Evolutionary conservation across 495 filamentous ascomycete species (phyloP), one percentile per base, ranked within the genome.

Genomic region (Tuber umbilicatum): DNA sequence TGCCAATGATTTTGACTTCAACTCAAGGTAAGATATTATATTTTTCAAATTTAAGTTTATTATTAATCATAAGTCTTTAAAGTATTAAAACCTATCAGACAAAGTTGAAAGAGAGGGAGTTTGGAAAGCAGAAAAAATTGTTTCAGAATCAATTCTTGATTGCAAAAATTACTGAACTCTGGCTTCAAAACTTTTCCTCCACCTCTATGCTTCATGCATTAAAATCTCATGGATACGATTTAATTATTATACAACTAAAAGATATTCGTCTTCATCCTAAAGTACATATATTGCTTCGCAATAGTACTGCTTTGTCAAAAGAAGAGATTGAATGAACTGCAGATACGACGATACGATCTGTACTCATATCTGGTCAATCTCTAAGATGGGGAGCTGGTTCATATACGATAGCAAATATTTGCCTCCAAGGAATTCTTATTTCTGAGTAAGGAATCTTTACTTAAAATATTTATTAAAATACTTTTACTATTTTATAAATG

Each of bases 331-430:
- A 41, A 38, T 17, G 38, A 12, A 47, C 19, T 3, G 73, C 41
- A 0, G 67, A 69, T 39, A 31, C 23, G 1, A 38, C 38, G 17
- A n/a, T 73, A 10, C 5, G 21, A 10, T 50, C 45, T 9, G 67
- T 47, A 21, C 21, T 74, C 0, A n/a, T 69, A 0, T 69, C 42
- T 17, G 67, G 67, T 2, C 41, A 74, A 21, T 42, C 41, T 4
- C 39, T 74, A 14, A 41, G 50, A 16, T 73, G 45, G 68, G 72
- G 40, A 23, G 19, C 45, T 23, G 19, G n/a, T 2, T 50, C 64
- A 5, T 73, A 73, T 69, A 23, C 72, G 2, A 47, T 73, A 10
- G 40, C 72, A 12, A 69, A 73, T 73, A 50, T 73, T 9, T 27
- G 16, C 0, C 39, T 73, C 19, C 41, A 73, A 0, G 72, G 72